A percentile compares a stretch with the other conserved stretches of the same genome.
These are phyloP conservation scores for Arthrobotrys megalospora DNA, from an alignment of 2,329 filamentous ascomycete species.

Conservation along the genomic window DNA sequence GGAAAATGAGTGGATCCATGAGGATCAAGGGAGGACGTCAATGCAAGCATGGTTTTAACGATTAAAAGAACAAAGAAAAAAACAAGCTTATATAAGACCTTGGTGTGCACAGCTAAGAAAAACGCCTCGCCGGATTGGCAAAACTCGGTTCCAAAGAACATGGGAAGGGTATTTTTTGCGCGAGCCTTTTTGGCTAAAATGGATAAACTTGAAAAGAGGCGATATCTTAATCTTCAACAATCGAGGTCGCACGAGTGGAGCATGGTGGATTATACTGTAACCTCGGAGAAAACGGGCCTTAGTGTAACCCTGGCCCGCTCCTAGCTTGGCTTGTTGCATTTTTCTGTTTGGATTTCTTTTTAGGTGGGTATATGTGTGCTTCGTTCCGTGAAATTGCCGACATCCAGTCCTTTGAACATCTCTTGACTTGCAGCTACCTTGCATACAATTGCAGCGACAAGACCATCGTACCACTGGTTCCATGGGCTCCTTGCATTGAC, in stretches of 20 bases:
- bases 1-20: conserved; percentile 5
- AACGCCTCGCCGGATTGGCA: conserved; percentile 48
- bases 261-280: not conserved
- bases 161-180: not conserved
- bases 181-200: conserved; percentile 58
- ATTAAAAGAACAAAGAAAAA: not conserved
- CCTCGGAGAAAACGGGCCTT: conserved; percentile 26
- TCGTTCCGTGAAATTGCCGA: not conserved
- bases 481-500: not conserved
- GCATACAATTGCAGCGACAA: conserved; percentile 1
- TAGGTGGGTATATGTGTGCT: not conserved
- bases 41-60: not conserved
- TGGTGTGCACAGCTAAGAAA: conserved; percentile 22
- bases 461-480: not conserved
- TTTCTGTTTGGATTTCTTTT: not conserved
- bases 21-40: not conserved
- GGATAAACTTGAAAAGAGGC: conserved; percentile 20
- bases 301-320: not conserved
- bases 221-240: not conserved
- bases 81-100: conserved; percentile 28
- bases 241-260: conserved; percentile 27
- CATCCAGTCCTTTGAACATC: not conserved
- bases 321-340: not conserved
- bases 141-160: conserved; percentile 46
- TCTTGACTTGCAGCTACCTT: not conserved